Conservation (phyloP, 768 basidiomycete genomes). For the Pleurotus ostreatus region DNA sequence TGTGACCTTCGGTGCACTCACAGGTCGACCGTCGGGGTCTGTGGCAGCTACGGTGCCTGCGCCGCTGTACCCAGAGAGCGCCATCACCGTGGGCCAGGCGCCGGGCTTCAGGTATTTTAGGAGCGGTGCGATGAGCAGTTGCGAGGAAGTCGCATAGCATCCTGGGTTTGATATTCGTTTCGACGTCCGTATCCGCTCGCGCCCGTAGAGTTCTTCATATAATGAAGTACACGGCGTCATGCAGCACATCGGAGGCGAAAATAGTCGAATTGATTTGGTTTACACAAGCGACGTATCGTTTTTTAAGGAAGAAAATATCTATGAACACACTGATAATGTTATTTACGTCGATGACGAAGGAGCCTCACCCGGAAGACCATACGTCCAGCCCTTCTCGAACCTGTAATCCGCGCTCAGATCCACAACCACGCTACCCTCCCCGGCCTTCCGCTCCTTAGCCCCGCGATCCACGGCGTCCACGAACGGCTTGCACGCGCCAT, state of each 20-base stretch:
- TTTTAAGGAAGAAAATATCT: constrained; percentile 23
- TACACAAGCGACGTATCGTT: constrained; percentile 17
- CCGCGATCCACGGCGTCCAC: constrained; percentile 91
- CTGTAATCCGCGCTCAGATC: constrained; percentile 94
- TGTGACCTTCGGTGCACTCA: constrained; percentile 78
- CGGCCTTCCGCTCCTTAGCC: constrained; percentile 47
- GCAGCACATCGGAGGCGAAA: neutral
- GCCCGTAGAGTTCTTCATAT: constrained; percentile 78
- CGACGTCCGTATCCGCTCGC: constrained; percentile 59
- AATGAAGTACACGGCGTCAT: neutral
- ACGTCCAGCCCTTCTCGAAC: constrained; percentile 94
- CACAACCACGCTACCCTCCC: constrained; percentile 73
- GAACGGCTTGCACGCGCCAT: constrained; percentile 94
- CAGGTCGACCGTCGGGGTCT: constrained; percentile 64
- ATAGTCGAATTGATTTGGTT: neutral
- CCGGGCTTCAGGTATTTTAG: constrained; percentile 61
- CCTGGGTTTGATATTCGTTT: constrained; percentile 96
- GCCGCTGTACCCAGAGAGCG: constrained; percentile 91
- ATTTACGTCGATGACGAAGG: constrained; percentile 35
- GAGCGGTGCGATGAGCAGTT: constrained; percentile 89
- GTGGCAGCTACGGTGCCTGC: constrained; percentile 81
- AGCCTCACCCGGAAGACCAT: constrained; percentile 96
- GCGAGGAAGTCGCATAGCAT: constrained; percentile 92
- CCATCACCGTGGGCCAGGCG: constrained; percentile 81
- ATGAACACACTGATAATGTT: constrained; percentile 15